These are phyloP conservation scores for Collariella sp. DNA, from an alignment of 495 filamentous ascomycete species.

Conservation along the genomic window DNA sequence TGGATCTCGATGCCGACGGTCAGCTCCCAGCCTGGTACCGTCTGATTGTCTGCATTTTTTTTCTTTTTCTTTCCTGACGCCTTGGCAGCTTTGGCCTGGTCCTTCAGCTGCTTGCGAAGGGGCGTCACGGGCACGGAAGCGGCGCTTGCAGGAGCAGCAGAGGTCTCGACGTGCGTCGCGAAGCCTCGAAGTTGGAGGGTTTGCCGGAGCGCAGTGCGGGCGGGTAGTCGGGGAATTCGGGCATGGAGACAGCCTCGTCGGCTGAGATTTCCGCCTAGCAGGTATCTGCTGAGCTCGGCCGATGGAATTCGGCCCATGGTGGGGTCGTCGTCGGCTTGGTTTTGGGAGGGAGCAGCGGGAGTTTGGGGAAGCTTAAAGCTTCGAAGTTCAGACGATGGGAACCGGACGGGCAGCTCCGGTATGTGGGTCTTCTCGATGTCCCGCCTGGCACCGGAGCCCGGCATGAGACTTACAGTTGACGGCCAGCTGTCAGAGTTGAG, in stretches of 20 bases:
- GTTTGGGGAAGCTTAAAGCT: slow-evolving; percentile 22
- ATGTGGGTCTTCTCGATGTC: too few species aligned
- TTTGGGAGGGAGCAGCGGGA: too few species aligned
- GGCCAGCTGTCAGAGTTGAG: too few species aligned
- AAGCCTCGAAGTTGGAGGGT: neutral
- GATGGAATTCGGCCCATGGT: slow-evolving; percentile 33
- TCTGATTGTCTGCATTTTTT: slow-evolving; percentile 42
- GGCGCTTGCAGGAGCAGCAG: neutral
- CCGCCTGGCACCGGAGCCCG: too few species aligned
- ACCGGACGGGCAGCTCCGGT: too few species aligned
- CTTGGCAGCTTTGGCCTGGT: slow-evolving; percentile 52
- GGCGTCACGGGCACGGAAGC: slow-evolving; percentile 30
- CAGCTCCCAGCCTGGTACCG: slow-evolving; percentile 66
- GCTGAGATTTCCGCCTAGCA: slow-evolving; percentile 38
- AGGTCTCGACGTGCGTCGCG: neutral
- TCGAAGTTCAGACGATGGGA: too few species aligned
- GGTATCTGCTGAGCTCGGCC: slow-evolving; percentile 37
- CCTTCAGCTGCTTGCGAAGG: slow-evolving; percentile 67
- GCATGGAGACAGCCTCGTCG: slow-evolving; percentile 34
- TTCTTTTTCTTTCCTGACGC: slow-evolving; percentile 30
- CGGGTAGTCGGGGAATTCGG: neutral
- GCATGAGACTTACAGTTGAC: too few species aligned
- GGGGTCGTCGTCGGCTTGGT: neutral
- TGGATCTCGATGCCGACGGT: slow-evolving; percentile 97
- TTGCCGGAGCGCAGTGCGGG: neutral